Evolutionary conservation across 2,329 filamentous ascomycete genomes (phyloP).

Genomic region (Apiospora koreana): DNA sequence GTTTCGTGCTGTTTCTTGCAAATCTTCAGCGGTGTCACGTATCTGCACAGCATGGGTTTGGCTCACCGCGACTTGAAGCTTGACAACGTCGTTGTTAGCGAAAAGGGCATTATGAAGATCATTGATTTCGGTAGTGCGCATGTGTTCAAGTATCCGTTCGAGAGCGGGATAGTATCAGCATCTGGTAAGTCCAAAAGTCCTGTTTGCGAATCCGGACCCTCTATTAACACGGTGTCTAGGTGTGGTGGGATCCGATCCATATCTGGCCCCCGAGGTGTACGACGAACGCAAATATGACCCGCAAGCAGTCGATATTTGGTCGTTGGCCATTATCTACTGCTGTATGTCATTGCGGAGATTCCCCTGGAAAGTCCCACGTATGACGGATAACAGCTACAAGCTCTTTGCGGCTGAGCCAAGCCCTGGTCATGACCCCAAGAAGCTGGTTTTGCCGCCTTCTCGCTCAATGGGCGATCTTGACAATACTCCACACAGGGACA

Average conservation of each 20-base stretch:
- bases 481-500: slow-evolving; percentile 41
- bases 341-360: slow-evolving; percentile 96
- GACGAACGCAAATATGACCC: slow-evolving; percentile 92
- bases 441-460: slow-evolving; percentile 48
- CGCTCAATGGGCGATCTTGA: slow-evolving; percentile 46
- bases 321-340: slow-evolving; percentile 96
- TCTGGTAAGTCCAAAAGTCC: slow-evolving; percentile 60
- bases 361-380: slow-evolving; percentile 92
- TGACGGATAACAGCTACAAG: slow-evolving; percentile 92
- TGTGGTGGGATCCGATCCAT: slow-evolving; percentile 84
- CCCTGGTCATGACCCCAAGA: slow-evolving; percentile 65
- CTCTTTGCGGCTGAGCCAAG: slow-evolving; percentile 87
- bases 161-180: slow-evolving; percentile 80
- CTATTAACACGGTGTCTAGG: slow-evolving; percentile 37
- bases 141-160: slow-evolving; percentile 96
- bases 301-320: slow-evolving; percentile 95
- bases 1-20: slow-evolving; percentile 90
- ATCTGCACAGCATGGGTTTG: slow-evolving; percentile 91
- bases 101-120: slow-evolving; percentile 97
- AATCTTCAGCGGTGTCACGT: slow-evolving; percentile 91
- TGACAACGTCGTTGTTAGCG: slow-evolving; percentile 97
- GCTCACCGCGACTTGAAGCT: slow-evolving; percentile 94
- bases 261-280: slow-evolving; percentile 95
- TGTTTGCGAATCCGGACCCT: slow-evolving; percentile 8
- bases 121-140: slow-evolving; percentile 98